Percentiles rank a stretch among this genome's conserved stretches.
Conservation (phyloP, 116 monocot genomes). For the Cymodocea nodosa region DNA sequence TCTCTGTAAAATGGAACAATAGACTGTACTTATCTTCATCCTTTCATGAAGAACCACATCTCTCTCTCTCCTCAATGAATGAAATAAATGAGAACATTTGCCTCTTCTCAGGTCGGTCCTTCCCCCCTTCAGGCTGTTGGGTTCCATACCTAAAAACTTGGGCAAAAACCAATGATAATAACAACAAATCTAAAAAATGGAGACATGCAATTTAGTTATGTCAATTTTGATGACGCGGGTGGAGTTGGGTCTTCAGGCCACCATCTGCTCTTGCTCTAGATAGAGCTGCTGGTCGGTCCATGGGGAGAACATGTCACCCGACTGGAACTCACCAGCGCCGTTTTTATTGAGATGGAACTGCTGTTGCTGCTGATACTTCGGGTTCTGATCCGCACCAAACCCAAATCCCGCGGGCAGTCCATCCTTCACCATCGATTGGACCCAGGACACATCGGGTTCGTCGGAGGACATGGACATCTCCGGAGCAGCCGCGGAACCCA, state of each 20-base stretch:
- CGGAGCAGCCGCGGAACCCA: background rate
- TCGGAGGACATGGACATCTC: constrained; percentile 1
- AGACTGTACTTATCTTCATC: no score
- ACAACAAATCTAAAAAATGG: background rate
- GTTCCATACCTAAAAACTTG: no score
- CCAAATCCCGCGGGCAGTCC: background rate
- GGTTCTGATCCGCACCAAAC: background rate
- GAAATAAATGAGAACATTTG: background rate
- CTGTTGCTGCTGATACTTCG: background rate
- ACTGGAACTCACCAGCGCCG: constrained; percentile 10
- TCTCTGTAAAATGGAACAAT: no score
- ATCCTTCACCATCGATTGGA: constrained; percentile 23
- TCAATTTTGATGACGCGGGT: background rate
- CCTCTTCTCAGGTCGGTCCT: background rate
- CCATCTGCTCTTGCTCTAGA: constrained; percentile 24
- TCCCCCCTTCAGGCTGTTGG: no score
- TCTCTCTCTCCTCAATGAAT: background rate
- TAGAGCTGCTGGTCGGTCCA: constrained; percentile 20
- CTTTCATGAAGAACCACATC: no score
- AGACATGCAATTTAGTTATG: background rate
- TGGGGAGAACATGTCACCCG: constrained; percentile 8
- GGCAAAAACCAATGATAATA: no score
- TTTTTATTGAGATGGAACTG: constrained; percentile 2
- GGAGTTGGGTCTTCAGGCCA: constrained; percentile 11
- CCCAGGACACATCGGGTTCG: constrained; percentile 24